Evolutionary conservation across 2,329 filamentous ascomycete species (phyloP).

Genomic region (Metarhizium brunneum): DNA sequence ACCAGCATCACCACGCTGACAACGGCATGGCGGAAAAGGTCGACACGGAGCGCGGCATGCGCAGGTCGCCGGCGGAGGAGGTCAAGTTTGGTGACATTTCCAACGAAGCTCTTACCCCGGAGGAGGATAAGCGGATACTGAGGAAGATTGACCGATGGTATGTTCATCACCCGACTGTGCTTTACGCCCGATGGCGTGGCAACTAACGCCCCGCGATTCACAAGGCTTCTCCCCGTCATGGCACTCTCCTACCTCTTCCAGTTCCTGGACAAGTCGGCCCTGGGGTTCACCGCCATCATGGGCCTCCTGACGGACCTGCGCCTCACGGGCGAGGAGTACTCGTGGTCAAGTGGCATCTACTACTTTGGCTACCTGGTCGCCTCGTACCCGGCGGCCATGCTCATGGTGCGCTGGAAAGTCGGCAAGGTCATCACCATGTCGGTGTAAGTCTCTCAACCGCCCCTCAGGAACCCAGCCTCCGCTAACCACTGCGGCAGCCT

Average conservation of each 20-base stretch:
- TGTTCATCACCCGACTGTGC: conserved; percentile 16
- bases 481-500: conserved; percentile 5
- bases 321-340: conserved; percentile 39
- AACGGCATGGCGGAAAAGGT: not conserved
- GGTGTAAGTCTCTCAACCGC: conserved; percentile 7
- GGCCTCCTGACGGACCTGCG: conserved; percentile 34
- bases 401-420: conserved; percentile 17
- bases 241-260: conserved; percentile 48
- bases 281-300: conserved; percentile 43
- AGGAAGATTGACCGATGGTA: conserved; percentile 49
- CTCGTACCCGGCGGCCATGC: conserved; percentile 15
- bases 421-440: conserved; percentile 16
- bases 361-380: conserved; percentile 39
- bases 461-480: no score
- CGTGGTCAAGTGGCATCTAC: conserved; percentile 40
- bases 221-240: conserved; percentile 41
- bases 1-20: not conserved
- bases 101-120: conserved; percentile 9
- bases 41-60: not conserved
- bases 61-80: not conserved
- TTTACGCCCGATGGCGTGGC: not conserved
- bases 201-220: not conserved
- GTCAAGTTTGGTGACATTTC: not conserved
- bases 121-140: conserved; percentile 42
- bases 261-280: conserved; percentile 49